These are phyloP conservation scores for Thermomyces lanuginosus DNA, from an alignment of 2,329 filamentous ascomycete species.

Conservation along the genomic window DNA sequence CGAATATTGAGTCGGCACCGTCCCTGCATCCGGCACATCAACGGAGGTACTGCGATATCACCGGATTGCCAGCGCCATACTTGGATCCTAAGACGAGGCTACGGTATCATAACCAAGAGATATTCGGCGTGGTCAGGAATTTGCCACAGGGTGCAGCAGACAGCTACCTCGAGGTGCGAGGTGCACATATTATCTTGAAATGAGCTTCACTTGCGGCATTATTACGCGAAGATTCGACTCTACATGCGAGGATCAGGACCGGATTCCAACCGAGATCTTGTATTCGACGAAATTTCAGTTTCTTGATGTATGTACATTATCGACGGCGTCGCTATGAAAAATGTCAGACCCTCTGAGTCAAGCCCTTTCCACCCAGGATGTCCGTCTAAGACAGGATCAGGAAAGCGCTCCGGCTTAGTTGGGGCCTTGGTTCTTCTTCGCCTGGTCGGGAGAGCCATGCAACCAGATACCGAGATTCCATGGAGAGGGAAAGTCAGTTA, in stretches of 20 bases:
- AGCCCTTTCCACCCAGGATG: slow-evolving; percentile 74
- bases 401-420: slow-evolving; percentile 98
- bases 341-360: slow-evolving; percentile 92
- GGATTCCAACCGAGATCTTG: too few species aligned
- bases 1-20: slow-evolving; percentile 89
- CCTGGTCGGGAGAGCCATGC: slow-evolving; percentile 51
- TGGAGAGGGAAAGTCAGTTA: slow-evolving; percentile 43
- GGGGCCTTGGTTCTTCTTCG: slow-evolving; percentile 66
- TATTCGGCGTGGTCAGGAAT: slow-evolving; percentile 67
- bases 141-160: slow-evolving; percentile 72
- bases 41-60: slow-evolving; percentile 90
- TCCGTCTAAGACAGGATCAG: slow-evolving; percentile 69
- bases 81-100: slow-evolving; percentile 87
- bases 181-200: slow-evolving; percentile 85
- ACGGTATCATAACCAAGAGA: slow-evolving; percentile 82
- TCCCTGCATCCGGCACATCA: slow-evolving; percentile 61
- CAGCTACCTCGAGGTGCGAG: slow-evolving; percentile 74
- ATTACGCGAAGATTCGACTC: too few species aligned
- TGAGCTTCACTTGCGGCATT: slow-evolving; percentile 21
- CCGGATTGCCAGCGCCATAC: slow-evolving; percentile 79
- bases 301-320: slow-evolving; percentile 1
- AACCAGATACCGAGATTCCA: slow-evolving; percentile 59
- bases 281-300: background rate
- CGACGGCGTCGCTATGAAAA: background rate
- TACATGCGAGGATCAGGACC: too few species aligned